phyloP scores from a whole-genome alignment of 2,329 filamentous ascomycete genomes.

The Drechslera avenae region DNA sequence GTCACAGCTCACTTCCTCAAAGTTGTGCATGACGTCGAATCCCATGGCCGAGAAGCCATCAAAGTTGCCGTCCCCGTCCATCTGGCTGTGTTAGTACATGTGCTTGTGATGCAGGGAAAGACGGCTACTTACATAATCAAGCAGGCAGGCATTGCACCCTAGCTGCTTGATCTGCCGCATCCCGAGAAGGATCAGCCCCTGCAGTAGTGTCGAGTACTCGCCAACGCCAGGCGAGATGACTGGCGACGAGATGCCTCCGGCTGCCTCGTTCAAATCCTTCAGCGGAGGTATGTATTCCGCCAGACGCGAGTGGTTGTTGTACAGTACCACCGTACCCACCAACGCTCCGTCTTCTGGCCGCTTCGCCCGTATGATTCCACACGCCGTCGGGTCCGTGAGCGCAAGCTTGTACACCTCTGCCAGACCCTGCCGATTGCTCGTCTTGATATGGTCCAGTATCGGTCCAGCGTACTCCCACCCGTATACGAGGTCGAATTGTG shows the following conservation, averaged over 20 bases:
- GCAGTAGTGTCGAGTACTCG: slow-evolving; percentile 73
- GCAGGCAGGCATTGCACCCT: slow-evolving; percentile 71
- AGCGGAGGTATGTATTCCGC: slow-evolving; percentile 73
- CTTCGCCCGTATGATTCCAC: slow-evolving; percentile 84
- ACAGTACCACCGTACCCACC: slow-evolving; percentile 79
- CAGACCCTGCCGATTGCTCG: slow-evolving; percentile 75
- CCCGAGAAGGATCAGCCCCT: slow-evolving; percentile 79
- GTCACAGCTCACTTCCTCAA: slow-evolving; percentile 79
- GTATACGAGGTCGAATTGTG: slow-evolving; percentile 83
- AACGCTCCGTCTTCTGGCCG: slow-evolving; percentile 68
- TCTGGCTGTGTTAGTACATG: slow-evolving; percentile 56
- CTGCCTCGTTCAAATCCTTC: slow-evolving; percentile 61
- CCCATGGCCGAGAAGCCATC: slow-evolving; percentile 80
- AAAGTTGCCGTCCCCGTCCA: slow-evolving; percentile 71
- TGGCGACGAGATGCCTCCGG: slow-evolving; percentile 80
- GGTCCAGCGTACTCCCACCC: slow-evolving; percentile 76
- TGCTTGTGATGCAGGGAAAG: neutral
- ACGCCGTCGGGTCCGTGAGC: slow-evolving; percentile 71
- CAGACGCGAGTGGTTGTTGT: slow-evolving; percentile 70
- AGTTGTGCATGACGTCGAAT: slow-evolving; percentile 77
- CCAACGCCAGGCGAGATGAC: slow-evolving; percentile 72
- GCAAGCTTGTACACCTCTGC: slow-evolving; percentile 80
- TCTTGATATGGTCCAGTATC: slow-evolving; percentile 75
- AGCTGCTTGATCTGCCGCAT: slow-evolving; percentile 82
- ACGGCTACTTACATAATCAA: slow-evolving; percentile 73